Base-by-base conservation (phyloP, 352 stramenopile species). In the Hyaloperonospora brassicae region DNA sequence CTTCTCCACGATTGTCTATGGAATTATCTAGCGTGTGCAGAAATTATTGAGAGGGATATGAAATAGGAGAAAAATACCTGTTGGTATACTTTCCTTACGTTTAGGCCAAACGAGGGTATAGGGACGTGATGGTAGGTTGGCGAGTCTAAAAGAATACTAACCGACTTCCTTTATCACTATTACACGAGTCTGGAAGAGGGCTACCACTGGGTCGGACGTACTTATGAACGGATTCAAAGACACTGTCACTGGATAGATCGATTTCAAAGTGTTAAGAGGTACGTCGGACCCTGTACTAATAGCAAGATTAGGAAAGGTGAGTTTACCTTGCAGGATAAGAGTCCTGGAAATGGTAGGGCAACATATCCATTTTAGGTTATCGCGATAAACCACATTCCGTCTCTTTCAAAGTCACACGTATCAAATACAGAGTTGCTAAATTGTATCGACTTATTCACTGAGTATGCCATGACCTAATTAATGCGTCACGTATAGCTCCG, bases 181-280 rank as follows among this genome's bases (percentile, higher is more conserved):
- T 36, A 52, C 23, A 12, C 38, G 0, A 50, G 44, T 31, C 12
- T 59, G 2, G 24, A 52, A n/a, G 52, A 47, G 0, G 41, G 42
- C 0, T 41, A 57, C n/a, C 34, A 51, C 39, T 21, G 52, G 10
- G 47, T 59, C n/a, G 41, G 9, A 44, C 27, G 11, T 50, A 50
- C 41, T 5, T 24, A 14, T 1, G 2, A 11, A 25, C 46, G 9
- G 3, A 31, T 31, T 8, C 27, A 7, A 31, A 3, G 27, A 8
- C 7, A 31, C 27, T 31, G 27, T 31, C 27, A 31, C 27, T 31
- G 27, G 27, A 31, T 23, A 17, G 50, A 30, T 7, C 10, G 52
- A 2, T 52, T 31, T 10, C 43, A 11, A 0, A 39, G 31, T 8
- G 50, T 57, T 0, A 21, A 45, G 7, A 6, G 30, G 0, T 50